phyloP scores from a whole-genome alignment of 768 basidiomycete species.

The Cystofilobasidium ferigula region DNA sequence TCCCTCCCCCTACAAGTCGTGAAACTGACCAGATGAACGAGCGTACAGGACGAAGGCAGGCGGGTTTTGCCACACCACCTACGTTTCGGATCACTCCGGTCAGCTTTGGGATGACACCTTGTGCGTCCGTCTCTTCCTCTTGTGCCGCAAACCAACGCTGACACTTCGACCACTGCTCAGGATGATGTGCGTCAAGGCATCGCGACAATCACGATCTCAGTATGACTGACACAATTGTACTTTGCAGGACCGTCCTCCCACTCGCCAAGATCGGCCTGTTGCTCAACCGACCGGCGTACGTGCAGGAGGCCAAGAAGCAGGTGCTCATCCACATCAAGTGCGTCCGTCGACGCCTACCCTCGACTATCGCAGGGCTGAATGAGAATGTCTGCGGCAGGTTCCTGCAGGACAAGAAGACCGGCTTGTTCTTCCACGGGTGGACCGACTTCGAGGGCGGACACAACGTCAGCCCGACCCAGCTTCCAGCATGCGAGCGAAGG shows the following conservation, averaged over 20 bases:
- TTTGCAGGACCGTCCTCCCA: conserved; percentile 42
- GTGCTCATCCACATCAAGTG: conserved; percentile 43
- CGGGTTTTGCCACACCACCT: conserved; percentile 45
- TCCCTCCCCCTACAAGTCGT: background rate
- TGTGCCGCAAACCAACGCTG: too few relatives aligned
- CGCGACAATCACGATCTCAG: background rate
- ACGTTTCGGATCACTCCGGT: conserved; percentile 41
- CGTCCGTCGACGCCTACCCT: background rate
- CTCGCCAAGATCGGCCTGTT: conserved; percentile 49
- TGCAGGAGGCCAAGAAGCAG: conserved; percentile 50
- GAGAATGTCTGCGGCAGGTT: background rate
- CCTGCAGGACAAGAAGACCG: conserved; percentile 43
- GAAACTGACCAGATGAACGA: background rate
- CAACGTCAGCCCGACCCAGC: background rate
- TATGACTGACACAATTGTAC: background rate
- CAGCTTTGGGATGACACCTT: conserved; percentile 54
- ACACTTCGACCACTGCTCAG: too few relatives aligned
- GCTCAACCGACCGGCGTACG: conserved; percentile 45
- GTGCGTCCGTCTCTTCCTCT: too few relatives aligned
- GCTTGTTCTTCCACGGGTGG: conserved; percentile 47
- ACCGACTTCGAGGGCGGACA: conserved; percentile 10
- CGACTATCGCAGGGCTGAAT: background rate
- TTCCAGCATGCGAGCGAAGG: background rate
- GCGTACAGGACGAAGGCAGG: conserved; percentile 40
- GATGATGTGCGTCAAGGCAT: conserved; percentile 41